Percentiles rank a stretch among this genome's conserved stretches.
These are phyloP conservation scores for Yueomyces sinensis DNA, from an alignment of 805 yeast genomes.

Conservation along the genomic window DNA sequence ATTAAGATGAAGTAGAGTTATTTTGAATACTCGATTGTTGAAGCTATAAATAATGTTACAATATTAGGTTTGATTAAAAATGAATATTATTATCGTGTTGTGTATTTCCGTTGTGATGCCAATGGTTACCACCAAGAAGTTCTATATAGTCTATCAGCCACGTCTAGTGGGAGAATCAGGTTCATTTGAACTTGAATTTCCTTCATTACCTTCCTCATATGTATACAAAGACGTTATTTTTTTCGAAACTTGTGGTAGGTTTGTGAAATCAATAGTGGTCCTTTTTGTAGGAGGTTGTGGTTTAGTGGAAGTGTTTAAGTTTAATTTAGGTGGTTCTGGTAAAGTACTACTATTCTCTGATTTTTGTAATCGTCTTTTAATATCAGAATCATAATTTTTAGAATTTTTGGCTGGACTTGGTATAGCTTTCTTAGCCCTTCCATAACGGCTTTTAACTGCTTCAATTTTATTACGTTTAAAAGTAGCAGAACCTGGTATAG, in stretches of 20 bases:
- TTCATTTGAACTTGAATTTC: too few species aligned
- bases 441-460: conserved; percentile 25
- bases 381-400: background rate
- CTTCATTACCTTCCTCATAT: too few species aligned
- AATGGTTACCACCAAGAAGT: too few species aligned
- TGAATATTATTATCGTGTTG: too few species aligned
- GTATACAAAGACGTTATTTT: too few species aligned
- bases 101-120: too few species aligned
- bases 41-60: too few species aligned
- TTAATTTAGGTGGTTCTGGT: background rate
- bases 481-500: conserved; percentile 27
- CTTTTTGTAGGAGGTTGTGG: background rate
- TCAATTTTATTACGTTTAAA: conserved; percentile 25
- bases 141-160: too few species aligned
- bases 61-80: too few species aligned
- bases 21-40: too few species aligned
- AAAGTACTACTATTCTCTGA: background rate
- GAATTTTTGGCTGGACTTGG: conserved; percentile 26
- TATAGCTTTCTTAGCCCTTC: conserved; percentile 23
- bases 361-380: conserved; percentile 3
- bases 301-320: background rate
- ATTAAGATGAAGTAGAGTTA: too few species aligned
- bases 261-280: background rate
- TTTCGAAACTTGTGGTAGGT: background rate
- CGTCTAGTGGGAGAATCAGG: too few species aligned